Percentiles rank a stretch among this genome's conserved stretches.
These are phyloP conservation scores for Babesia sp. DNA, from an alignment of 169 alveolate species.

Conservation along the genomic window DNA sequence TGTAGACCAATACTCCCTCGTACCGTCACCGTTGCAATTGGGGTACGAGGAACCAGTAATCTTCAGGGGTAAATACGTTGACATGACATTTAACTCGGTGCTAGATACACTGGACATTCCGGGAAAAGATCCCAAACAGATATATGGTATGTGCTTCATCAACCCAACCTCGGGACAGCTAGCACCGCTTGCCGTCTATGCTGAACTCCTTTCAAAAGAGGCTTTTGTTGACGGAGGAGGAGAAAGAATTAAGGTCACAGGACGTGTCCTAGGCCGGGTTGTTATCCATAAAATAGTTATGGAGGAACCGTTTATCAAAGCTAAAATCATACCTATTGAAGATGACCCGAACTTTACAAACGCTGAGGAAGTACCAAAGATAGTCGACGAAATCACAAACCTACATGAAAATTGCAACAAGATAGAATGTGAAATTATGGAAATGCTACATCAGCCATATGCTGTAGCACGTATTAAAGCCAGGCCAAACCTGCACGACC, in stretches of 20 bases:
- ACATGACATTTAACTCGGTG: constrained; percentile 73
- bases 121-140: constrained; percentile 25
- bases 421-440: constrained; percentile 75
- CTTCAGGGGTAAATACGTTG: constrained; percentile 77
- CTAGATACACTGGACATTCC: constrained; percentile 26
- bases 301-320: constrained; percentile 80
- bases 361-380: constrained; percentile 70
- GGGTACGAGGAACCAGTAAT: constrained; percentile 78
- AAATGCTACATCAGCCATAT: constrained; percentile 72
- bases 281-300: constrained; percentile 65
- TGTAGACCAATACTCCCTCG: constrained; percentile 75
- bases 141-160: constrained; percentile 78
- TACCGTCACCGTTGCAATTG: constrained; percentile 78
- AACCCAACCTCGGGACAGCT: constrained; percentile 75
- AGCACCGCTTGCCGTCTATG: constrained; percentile 81
- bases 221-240: constrained; percentile 63
- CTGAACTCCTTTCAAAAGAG: constrained; percentile 69
- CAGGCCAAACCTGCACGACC: constrained; percentile 71
- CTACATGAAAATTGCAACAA: constrained; percentile 68
- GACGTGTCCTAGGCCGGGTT: constrained; percentile 75
- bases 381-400: constrained; percentile 74
- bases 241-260: constrained; percentile 70
- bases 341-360: constrained; percentile 71
- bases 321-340: constrained; percentile 71
- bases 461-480: constrained; percentile 73